These are phyloP conservation scores for Parastagonospora avenae DNA, from an alignment of 2,329 filamentous ascomycete genomes.

Conservation along the genomic window DNA sequence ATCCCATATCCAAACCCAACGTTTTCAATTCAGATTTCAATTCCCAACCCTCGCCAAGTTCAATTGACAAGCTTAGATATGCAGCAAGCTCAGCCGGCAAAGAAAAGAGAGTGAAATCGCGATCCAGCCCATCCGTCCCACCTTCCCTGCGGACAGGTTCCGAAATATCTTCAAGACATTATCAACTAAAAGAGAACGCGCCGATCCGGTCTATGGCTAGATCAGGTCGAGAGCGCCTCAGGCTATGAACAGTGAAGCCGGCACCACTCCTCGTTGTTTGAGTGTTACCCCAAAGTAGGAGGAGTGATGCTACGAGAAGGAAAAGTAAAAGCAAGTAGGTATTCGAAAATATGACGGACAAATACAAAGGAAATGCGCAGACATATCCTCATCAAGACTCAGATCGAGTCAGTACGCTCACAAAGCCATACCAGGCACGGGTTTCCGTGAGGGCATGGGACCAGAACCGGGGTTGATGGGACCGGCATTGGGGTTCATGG, in stretches of 20 bases:
- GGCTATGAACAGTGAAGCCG: slow-evolving; percentile 26
- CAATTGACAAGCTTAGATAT: background rate
- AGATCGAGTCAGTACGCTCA: slow-evolving; percentile 19
- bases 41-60: background rate
- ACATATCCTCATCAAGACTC: slow-evolving; percentile 32
- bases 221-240: slow-evolving; percentile 2
- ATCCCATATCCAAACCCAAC: background rate
- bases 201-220: background rate
- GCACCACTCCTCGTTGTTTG: background rate
- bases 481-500: slow-evolving; percentile 41
- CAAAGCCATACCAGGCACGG: slow-evolving; percentile 54
- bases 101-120: slow-evolving; percentile 8
- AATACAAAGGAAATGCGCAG: slow-evolving; percentile 12
- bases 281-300: no score
- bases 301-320: background rate
- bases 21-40: background rate
- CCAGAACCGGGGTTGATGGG: slow-evolving; percentile 37
- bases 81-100: slow-evolving; percentile 6
- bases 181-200: slow-evolving; percentile 19
- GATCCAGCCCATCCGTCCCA: slow-evolving; percentile 15
- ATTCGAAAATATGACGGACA: slow-evolving; percentile 14
- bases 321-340: slow-evolving; percentile 15
- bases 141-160: slow-evolving; percentile 23
- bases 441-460: slow-evolving; percentile 50
- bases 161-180: slow-evolving; percentile 36